Conservation (phyloP, 2,329 filamentous ascomycete genomes). For the Neonectria faginata region DNA sequence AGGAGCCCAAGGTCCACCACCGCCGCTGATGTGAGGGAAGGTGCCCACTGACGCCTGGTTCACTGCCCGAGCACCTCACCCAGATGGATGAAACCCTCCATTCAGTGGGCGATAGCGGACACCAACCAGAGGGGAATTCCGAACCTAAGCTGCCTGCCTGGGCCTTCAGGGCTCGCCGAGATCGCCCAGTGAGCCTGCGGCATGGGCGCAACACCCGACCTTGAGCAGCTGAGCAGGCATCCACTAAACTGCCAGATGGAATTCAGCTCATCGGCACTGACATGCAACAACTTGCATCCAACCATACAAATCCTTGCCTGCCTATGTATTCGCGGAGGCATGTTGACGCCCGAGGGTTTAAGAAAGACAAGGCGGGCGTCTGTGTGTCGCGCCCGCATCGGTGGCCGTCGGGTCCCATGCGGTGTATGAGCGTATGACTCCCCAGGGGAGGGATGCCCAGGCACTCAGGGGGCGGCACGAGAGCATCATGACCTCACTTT, state of each 20-base stretch:
- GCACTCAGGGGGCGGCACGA: conserved; percentile 19
- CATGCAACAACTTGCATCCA: conserved; percentile 6
- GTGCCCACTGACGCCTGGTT: conserved; percentile 19
- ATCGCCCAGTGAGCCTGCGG: conserved; percentile 6
- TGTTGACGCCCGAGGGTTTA: neutral
- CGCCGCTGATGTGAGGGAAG: conserved; percentile 40
- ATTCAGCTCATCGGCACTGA: conserved; percentile 19
- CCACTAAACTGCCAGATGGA: conserved; percentile 9
- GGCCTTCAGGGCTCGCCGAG: conserved; percentile 17
- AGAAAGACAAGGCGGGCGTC: neutral
- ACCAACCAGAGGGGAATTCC: conserved; percentile 2
- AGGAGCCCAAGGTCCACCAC: conserved; percentile 23
- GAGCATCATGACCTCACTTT: conserved; percentile 18
- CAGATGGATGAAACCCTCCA: too few relatives aligned
- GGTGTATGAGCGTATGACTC: conserved; percentile 1
- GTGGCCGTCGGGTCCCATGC: neutral
- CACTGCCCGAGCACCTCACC: neutral
- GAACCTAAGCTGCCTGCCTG: neutral
- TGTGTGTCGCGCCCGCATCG: conserved; percentile 4
- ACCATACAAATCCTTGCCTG: conserved; percentile 10
- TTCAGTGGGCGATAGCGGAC: conserved; percentile 19
- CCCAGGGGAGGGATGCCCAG: conserved; percentile 8
- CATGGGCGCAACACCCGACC: conserved; percentile 1
- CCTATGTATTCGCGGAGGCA: neutral
- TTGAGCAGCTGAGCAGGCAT: neutral